Base-by-base conservation (phyloP, 306 rosid genomes). In the Fragaria iinumae region DNA sequence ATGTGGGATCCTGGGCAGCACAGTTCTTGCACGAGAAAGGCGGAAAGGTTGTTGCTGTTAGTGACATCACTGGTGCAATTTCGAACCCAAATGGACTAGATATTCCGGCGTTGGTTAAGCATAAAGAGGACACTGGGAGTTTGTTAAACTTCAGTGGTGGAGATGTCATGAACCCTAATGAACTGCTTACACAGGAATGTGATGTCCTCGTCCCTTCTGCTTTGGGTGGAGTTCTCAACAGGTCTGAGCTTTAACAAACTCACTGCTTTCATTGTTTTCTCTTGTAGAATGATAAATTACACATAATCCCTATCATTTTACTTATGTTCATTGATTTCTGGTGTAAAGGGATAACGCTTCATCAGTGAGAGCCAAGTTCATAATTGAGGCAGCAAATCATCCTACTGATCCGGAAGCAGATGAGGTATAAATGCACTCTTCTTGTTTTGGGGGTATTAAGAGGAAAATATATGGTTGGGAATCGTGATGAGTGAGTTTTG, bases 1-100 rank as follows among this genome's bases (percentile, higher is more conserved):
- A 95, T 67, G 97, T 95, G 72, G 92, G 92, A 60, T 80, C 89
- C 32, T 89, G 92, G 90, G 90, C 83, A 62, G 90, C 90, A 9
- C 84, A 11, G 76, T 83, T 86, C 3, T 78, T 84, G 76, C 87
- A 80, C 5, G 88, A 86, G 83, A 78, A 55, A 66, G 90, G 90
- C 13, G 90, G 92, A 18, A 89, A 86, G 79, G 59, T 89, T 62
- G 44, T 86, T 73, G 92, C 87, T 71, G 84, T 89, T 21, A 88
- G 90, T 73, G 92, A 86, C 60, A 78, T 88, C 67, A 88, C 84
- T 11, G 92, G 92, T 12, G 92, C 90, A 18, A 65, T 86, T 29
- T 59, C 38, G 7, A 89, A 89, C 77, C 86, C 78, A 1, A 81
- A 84, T 67, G 90, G 92, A 59, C 75, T 88, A 18, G 80, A 88